These are phyloP conservation scores for Sporothrix dimorphospora DNA, from an alignment of 2,329 filamentous ascomycete species.

Conservation along the genomic window DNA sequence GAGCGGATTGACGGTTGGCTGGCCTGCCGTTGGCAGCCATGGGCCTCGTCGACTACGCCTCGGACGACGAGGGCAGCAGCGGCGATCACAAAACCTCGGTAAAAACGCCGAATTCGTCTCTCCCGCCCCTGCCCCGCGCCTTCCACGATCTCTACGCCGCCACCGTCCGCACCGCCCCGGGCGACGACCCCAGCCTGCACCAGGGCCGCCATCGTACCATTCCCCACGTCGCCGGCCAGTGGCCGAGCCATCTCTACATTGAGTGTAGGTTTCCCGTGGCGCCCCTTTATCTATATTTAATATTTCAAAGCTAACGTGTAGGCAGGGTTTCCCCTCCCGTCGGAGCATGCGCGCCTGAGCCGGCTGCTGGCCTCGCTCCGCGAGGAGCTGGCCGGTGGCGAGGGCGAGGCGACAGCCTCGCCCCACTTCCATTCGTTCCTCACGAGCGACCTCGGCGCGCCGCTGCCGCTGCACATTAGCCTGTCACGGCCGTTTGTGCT, in stretches of 20 bases:
- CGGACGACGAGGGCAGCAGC: conserved; percentile 28
- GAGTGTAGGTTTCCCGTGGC: conserved; percentile 74
- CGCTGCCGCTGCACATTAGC: conserved; percentile 85
- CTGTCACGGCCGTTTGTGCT: conserved; percentile 82
- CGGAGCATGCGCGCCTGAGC: conserved; percentile 53
- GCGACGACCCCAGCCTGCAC: conserved; percentile 83
- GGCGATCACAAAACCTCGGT: background rate
- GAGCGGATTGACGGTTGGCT: background rate
- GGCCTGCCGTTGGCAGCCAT: too few relatives aligned
- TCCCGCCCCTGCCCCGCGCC: conserved; percentile 75
- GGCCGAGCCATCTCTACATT: conserved; percentile 90
- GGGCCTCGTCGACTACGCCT: conserved; percentile 47
- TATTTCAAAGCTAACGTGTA: background rate
- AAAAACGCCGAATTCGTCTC: conserved; percentile 27
- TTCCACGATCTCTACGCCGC: conserved; percentile 93
- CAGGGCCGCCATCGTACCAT: conserved; percentile 79
- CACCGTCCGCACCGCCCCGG: conserved; percentile 73
- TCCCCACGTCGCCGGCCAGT: conserved; percentile 85
- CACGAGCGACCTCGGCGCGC: conserved; percentile 74
- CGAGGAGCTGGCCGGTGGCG: conserved; percentile 38
- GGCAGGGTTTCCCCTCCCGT: conserved; percentile 57
- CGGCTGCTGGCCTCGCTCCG: conserved; percentile 47
- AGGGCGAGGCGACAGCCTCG: conserved; percentile 23
- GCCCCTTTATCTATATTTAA: background rate
- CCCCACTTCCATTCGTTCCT: conserved; percentile 70